These are phyloP conservation scores for Daldinia concentrica DNA, from an alignment of 495 filamentous ascomycete species.

Conservation along the genomic window DNA sequence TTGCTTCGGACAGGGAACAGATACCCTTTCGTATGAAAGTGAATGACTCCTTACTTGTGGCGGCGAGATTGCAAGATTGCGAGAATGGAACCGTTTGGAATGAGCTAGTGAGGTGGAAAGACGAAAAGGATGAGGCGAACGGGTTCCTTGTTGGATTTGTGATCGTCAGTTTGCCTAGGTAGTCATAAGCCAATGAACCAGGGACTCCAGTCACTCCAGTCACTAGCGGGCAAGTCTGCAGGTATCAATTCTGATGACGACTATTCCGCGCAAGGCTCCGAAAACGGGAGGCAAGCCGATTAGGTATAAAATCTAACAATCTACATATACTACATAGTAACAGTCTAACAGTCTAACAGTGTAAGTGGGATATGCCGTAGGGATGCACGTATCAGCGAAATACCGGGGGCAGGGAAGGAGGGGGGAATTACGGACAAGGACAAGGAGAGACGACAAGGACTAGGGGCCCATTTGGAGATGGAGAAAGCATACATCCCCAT, in stretches of 20 bases:
- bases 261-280: slow-evolving; percentile 46
- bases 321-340: too few species aligned
- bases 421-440: slow-evolving; percentile 13
- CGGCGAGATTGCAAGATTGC: too few species aligned
- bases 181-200: slow-evolving; percentile 36
- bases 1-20: not conserved
- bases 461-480: slow-evolving; percentile 20
- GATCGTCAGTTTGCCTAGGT: slow-evolving; percentile 30
- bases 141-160: slow-evolving; percentile 35
- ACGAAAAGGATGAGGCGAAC: slow-evolving; percentile 40
- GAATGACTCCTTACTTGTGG: slow-evolving; percentile 40
- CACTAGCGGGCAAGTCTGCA: slow-evolving; percentile 21
- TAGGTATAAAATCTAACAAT: slow-evolving; percentile 34
- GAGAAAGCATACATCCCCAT: slow-evolving; percentile 4
- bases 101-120: slow-evolving; percentile 26
- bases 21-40: not conserved
- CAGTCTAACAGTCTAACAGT: too few species aligned
- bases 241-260: slow-evolving; percentile 45
- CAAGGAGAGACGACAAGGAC: slow-evolving; percentile 22
- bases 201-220: slow-evolving; percentile 17
- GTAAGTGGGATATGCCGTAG: slow-evolving; percentile 34
- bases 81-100: slow-evolving; percentile 41
- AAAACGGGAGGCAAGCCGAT: slow-evolving; percentile 46
- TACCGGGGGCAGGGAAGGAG: slow-evolving; percentile 22
- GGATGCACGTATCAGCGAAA: slow-evolving; percentile 39